These are phyloP conservation scores for Blastobotrys arbuscula DNA, from an alignment of 1,139 yeast species.

Conservation along the genomic window DNA sequence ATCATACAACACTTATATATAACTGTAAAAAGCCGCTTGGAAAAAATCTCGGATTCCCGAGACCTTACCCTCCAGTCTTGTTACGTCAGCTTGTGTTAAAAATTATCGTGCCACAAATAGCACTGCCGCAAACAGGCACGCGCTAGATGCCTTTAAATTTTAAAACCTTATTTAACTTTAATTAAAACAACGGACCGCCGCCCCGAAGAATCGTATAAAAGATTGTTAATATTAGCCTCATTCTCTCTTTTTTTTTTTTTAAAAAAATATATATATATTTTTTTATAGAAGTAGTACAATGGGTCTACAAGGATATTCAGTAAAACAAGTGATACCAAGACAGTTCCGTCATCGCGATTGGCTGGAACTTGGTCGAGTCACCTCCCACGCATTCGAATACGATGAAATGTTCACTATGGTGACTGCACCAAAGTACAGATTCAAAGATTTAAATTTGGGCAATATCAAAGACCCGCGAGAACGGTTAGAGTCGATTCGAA, in stretches of 20 bases:
- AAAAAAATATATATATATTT: not conserved
- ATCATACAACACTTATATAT: not conserved
- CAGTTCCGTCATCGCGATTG: not conserved
- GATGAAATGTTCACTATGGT: slow-evolving; percentile 8
- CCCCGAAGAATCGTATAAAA: too few relatives aligned
- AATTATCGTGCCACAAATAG: too few relatives aligned
- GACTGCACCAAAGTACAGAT: slow-evolving; percentile 1
- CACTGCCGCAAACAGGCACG: too few relatives aligned
- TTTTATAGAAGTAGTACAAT: not conserved
- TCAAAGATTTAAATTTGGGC: slow-evolving; percentile 1
- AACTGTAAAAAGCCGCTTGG: too few relatives aligned
- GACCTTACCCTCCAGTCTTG: too few relatives aligned
- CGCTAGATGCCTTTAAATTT: too few relatives aligned
- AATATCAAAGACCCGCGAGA: slow-evolving; percentile 12
- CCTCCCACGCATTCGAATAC: slow-evolving; percentile 5
- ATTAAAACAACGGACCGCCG: too few relatives aligned
- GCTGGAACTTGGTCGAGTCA: slow-evolving; percentile 6
- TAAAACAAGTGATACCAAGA: slow-evolving; percentile 1
- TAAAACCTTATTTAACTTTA: too few relatives aligned
- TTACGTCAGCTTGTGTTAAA: too few relatives aligned
- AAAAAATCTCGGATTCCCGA: too few relatives aligned
- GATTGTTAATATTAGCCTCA: too few relatives aligned
- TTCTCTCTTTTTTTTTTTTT: not conserved
- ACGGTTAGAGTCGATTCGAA: not conserved
- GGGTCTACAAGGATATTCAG: not conserved